These are phyloP conservation scores for Penicillium sp. DNA, from an alignment of 2,329 filamentous ascomycete genomes.

Conservation along the genomic window DNA sequence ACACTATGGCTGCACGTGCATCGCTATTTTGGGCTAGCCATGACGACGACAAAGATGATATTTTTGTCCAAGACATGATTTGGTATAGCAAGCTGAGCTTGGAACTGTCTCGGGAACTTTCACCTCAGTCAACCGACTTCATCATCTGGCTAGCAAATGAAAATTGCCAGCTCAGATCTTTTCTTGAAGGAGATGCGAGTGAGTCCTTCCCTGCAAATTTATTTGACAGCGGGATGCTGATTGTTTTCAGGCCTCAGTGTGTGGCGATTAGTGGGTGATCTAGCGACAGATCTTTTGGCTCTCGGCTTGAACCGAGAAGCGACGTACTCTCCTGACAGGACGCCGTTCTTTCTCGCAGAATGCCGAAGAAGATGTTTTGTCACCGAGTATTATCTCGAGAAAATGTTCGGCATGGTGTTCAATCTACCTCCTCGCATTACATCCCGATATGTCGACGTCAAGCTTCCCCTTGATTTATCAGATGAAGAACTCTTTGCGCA, in stretches of 20 bases:
- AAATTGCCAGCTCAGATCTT: constrained; percentile 13
- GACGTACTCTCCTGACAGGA: constrained; percentile 11
- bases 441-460: constrained; percentile 13
- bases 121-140: constrained; percentile 16
- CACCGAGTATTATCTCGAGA: constrained; percentile 17
- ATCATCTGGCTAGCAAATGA: constrained; percentile 20
- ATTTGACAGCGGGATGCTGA: background rate
- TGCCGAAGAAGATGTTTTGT: constrained; percentile 12
- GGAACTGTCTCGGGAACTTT: constrained; percentile 18
- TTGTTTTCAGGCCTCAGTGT: constrained; percentile 11
- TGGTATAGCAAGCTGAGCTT: constrained; percentile 15
- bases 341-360: constrained; percentile 19
- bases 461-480: constrained; percentile 18
- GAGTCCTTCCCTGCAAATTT: background rate
- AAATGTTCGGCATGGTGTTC: constrained; percentile 17
- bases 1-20: constrained; percentile 17
- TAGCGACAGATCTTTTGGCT: constrained; percentile 19
- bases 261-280: constrained; percentile 18
- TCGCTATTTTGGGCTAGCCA: background rate
- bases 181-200: constrained; percentile 20
- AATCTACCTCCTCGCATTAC: constrained; percentile 18
- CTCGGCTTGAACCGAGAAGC: constrained; percentile 19
- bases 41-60: background rate
- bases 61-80: constrained; percentile 15
- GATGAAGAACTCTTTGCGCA: constrained; percentile 11